These are phyloP conservation scores for Candida ulmi DNA, from an alignment of 805 yeast species.

Conservation along the genomic window DNA sequence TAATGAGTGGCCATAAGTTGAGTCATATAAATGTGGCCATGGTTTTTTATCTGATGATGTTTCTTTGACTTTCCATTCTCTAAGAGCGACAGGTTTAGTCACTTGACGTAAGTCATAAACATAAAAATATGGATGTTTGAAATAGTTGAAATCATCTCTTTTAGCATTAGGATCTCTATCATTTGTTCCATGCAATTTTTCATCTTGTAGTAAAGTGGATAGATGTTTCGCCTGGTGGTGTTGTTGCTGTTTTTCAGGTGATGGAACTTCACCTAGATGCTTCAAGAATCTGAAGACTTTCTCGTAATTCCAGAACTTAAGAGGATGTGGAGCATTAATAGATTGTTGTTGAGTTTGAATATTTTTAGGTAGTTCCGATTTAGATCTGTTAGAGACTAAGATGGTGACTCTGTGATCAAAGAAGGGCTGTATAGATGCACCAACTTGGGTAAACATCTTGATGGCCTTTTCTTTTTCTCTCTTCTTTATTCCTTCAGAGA, in stretches of 20 bases:
- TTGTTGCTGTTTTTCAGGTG: slow-evolving; percentile 14
- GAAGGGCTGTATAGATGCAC: slow-evolving; percentile 53
- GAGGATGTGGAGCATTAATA: slow-evolving; percentile 3
- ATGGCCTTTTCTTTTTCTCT: slow-evolving; percentile 31
- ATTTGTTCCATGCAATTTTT: slow-evolving; percentile 77
- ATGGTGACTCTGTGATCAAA: slow-evolving; percentile 61
- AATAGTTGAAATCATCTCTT: slow-evolving; percentile 79
- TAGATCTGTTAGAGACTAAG: slow-evolving; percentile 64
- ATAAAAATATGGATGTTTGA: slow-evolving; percentile 67
- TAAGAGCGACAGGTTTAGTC: slow-evolving; percentile 71
- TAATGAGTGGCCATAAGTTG: slow-evolving; percentile 70
- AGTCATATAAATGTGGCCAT: slow-evolving; percentile 57
- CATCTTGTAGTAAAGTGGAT: slow-evolving; percentile 70
- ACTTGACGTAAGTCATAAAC: slow-evolving; percentile 76
- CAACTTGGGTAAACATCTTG: slow-evolving; percentile 29
- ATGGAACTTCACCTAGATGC: slow-evolving; percentile 43
- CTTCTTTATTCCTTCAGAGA: slow-evolving; percentile 17
- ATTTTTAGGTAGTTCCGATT: slow-evolving; percentile 40
- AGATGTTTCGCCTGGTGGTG: slow-evolving; percentile 29
- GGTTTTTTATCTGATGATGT: slow-evolving; percentile 15
- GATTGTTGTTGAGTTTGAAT: slow-evolving; percentile 62
- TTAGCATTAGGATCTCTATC: slow-evolving; percentile 85
- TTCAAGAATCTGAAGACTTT: slow-evolving; percentile 76
- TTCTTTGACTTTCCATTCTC: slow-evolving; percentile 65
- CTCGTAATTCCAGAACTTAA: slow-evolving; percentile 84